A percentile compares a stretch with the other conserved stretches of the same genome.
phyloP scores from a whole-genome alignment of 192 early-diverging fungal genomes.

The Coemansia aciculifera region DNA sequence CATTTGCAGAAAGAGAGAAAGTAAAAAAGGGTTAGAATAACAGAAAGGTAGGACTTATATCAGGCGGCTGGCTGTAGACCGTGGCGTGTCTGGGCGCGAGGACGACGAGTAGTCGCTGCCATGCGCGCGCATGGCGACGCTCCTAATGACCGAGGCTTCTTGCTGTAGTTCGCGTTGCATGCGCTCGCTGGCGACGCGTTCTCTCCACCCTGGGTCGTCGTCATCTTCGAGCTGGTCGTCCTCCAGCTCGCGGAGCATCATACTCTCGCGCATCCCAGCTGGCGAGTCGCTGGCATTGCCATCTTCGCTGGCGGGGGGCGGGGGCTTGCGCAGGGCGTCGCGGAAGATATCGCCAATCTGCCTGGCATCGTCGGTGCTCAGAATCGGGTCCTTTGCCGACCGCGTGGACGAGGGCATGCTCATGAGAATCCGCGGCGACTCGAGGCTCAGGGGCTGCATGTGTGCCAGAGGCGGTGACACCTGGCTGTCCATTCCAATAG shows the following conservation, averaged over 20 bases:
- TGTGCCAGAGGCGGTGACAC: conserved; percentile 15
- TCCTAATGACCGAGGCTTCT: conserved; percentile 43
- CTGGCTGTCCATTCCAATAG: conserved; percentile 16
- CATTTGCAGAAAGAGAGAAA: not conserved
- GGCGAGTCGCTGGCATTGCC: conserved; percentile 24
- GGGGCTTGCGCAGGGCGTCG: conserved; percentile 51
- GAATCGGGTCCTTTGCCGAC: conserved; percentile 18
- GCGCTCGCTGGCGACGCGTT: conserved; percentile 50
- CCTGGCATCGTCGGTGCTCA: conserved; percentile 45
- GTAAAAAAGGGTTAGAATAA: not conserved
- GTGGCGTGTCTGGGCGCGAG: conserved; percentile 32
- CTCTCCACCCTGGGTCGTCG: conserved; percentile 49
- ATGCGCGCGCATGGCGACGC: conserved; percentile 46
- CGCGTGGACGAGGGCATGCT: conserved; percentile 45
- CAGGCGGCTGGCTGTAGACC: conserved; percentile 7
- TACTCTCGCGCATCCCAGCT: conserved; percentile 11
- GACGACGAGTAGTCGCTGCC: conserved; percentile 46
- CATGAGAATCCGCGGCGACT: conserved; percentile 49
- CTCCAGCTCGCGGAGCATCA: conserved; percentile 20
- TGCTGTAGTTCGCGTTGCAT: conserved; percentile 55
- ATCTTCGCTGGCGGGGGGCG: conserved; percentile 34
- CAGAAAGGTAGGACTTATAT: not conserved
- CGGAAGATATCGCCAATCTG: conserved; percentile 55
- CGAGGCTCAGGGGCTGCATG: conserved; percentile 41
- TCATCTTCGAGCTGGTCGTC: conserved; percentile 33